These are phyloP conservation scores for Mimosa bimucronata DNA, from an alignment of 306 rosid species.

Conservation along the genomic window DNA sequence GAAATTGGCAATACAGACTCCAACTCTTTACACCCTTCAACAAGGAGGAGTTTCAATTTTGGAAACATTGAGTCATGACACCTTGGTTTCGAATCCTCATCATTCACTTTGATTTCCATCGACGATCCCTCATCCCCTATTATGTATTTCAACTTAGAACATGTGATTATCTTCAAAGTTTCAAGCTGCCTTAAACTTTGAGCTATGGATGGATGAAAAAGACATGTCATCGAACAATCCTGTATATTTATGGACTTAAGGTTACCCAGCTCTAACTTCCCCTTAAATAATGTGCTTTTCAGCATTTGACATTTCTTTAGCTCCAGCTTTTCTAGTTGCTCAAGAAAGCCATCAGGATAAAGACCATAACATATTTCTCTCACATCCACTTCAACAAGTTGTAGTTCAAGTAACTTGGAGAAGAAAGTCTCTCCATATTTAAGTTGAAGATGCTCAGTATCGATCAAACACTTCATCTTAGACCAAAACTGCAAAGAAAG, in stretches of 20 bases:
- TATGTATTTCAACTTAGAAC: background rate
- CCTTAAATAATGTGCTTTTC: background rate
- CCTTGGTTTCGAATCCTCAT: background rate
- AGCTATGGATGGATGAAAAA: background rate
- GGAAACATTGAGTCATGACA: slow-evolving; percentile 21
- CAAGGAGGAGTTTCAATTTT: slow-evolving; percentile 23
- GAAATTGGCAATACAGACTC: slow-evolving; percentile 30
- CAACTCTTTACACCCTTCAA: background rate
- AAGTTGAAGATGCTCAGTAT: slow-evolving; percentile 6
- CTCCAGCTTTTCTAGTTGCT: background rate
- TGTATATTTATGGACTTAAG: background rate
- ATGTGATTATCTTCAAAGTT: background rate
- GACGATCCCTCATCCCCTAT: background rate
- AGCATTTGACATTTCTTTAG: background rate
- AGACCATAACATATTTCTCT: background rate
- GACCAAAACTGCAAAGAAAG: background rate
- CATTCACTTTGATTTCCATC: background rate
- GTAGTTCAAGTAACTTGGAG: slow-evolving; percentile 6
- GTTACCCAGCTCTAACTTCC: background rate
- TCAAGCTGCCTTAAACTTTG: background rate
- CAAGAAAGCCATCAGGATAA: background rate
- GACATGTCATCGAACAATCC: background rate
- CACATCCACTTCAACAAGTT: background rate
- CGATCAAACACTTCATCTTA: slow-evolving; percentile 1
- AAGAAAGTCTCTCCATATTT: background rate